A percentile compares a stretch with the other conserved stretches of the same genome.
Evolutionary conservation across 179 eudicot species (phyloP).

Genomic region (Beta lomatogona): DNA sequence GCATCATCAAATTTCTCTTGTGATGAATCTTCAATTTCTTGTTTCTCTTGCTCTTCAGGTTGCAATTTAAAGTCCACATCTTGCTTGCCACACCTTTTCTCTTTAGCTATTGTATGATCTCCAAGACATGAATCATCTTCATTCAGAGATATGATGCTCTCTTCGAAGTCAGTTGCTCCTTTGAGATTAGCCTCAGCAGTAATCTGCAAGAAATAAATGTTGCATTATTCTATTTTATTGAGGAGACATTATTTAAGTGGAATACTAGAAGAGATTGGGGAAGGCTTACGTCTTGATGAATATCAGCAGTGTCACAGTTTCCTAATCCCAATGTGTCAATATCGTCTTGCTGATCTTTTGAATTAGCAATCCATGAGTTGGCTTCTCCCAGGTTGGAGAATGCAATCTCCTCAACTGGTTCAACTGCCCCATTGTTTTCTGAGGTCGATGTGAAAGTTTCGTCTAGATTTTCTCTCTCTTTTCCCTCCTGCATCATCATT

Average conservation of each 20-base stretch:
- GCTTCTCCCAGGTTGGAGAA: background rate
- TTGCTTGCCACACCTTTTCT: background rate
- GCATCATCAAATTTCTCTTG: background rate
- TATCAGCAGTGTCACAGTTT: background rate
- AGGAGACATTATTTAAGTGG: background rate
- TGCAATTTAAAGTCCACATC: background rate
- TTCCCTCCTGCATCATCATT: background rate
- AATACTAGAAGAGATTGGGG: background rate
- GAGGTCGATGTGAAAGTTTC: background rate
- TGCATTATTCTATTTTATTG: no score
- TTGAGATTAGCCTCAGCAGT: background rate
- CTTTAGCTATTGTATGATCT: background rate
- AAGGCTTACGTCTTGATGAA: background rate
- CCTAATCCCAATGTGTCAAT: background rate
- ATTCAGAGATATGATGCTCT: background rate
- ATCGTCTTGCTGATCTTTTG: background rate
- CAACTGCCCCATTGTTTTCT: background rate
- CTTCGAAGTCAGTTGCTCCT: background rate
- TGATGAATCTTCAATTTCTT: background rate
- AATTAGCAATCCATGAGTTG: background rate
- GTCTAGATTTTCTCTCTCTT: background rate
- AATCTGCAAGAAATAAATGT: background rate
- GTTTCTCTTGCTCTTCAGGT: background rate
- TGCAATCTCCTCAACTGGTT: background rate
- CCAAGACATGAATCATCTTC: conserved; percentile 1